A percentile compares a stretch with the other conserved stretches of the same genome.
phyloP scores from a whole-genome alignment of 768 basidiomycete species.

The Astraeus odoratus region DNA sequence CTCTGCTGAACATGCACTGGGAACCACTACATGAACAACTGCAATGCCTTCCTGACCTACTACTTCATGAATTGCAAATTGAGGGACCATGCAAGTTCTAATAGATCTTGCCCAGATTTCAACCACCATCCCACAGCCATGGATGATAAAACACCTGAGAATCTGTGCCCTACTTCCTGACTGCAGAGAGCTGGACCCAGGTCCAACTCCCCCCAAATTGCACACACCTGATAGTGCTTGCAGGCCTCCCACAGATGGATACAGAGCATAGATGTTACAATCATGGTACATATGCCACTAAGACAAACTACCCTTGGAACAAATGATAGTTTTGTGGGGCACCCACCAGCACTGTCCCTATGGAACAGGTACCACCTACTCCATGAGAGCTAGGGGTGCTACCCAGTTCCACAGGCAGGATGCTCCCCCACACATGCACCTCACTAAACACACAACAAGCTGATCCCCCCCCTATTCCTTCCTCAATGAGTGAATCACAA shows the following conservation, averaged over 20 bases:
- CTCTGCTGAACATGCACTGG: not conserved
- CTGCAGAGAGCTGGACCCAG: slow-evolving; percentile 7
- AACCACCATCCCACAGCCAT: not conserved
- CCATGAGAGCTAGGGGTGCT: not conserved
- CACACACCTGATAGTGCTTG: not conserved
- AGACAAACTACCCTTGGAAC: not conserved
- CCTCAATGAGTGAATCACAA: too few relatives aligned
- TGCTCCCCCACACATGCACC: not conserved
- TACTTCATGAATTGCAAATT: not conserved
- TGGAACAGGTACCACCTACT: not conserved
- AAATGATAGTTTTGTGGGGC: too few relatives aligned
- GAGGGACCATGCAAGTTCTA: slow-evolving; percentile 2
- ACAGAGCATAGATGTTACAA: too few relatives aligned
- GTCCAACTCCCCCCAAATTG: not conserved
- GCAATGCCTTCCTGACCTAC: not conserved
- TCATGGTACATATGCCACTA: not conserved
- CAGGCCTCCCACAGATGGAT: not conserved
- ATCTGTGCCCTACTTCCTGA: slow-evolving; percentile 11
- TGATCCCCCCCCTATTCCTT: not conserved
- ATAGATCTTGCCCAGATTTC: slow-evolving; percentile 7
- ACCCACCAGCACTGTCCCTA: not conserved
- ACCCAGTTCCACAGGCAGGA: not conserved
- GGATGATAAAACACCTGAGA: slow-evolving; percentile 6
- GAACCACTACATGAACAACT: not conserved
- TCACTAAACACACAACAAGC: not conserved